These are phyloP conservation scores for Gynandropsis gynandra DNA, from an alignment of 345 rosid species.

Conservation along the genomic window DNA sequence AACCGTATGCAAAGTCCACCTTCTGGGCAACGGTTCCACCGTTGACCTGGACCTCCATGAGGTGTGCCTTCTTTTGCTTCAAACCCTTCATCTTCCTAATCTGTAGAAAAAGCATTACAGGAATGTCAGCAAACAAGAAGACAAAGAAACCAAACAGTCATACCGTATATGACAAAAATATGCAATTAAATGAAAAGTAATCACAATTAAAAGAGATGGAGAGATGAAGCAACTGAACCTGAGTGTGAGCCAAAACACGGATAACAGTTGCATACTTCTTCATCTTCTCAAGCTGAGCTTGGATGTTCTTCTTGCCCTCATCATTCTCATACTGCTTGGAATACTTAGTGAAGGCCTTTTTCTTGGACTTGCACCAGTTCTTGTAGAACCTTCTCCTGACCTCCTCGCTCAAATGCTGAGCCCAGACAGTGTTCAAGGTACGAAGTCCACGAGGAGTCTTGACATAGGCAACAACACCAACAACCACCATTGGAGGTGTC, in stretches of 20 bases:
- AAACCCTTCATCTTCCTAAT: slow-evolving; percentile 81
- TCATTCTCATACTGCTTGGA: slow-evolving; percentile 51
- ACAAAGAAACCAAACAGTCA: background rate
- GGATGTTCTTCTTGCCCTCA: slow-evolving; percentile 57
- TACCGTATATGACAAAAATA: too few relatives aligned
- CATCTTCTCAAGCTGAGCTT: slow-evolving; percentile 63
- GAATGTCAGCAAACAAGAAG: too few relatives aligned
- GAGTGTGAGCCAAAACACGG: slow-evolving; percentile 82
- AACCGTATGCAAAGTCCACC: slow-evolving; percentile 67
- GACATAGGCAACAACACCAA: slow-evolving; percentile 82
- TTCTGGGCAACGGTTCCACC: slow-evolving; percentile 73
- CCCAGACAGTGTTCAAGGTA: slow-evolving; percentile 80
- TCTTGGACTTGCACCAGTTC: slow-evolving; percentile 89
- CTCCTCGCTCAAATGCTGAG: slow-evolving; percentile 87
- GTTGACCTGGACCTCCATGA: slow-evolving; percentile 84
- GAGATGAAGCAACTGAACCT: slow-evolving; percentile 26
- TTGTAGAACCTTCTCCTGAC: slow-evolving; percentile 79
- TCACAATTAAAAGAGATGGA: background rate
- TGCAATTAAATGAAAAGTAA: too few relatives aligned
- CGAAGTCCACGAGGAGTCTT: slow-evolving; percentile 77
- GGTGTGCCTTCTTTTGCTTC: slow-evolving; percentile 85
- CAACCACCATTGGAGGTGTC: slow-evolving; percentile 78
- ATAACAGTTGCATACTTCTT: slow-evolving; percentile 68
- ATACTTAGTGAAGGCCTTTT: slow-evolving; percentile 78
- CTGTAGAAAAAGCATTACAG: slow-evolving; percentile 24